Base-by-base conservation (phyloP, 257 asterid species). In the Sherardia arvensis region DNA sequence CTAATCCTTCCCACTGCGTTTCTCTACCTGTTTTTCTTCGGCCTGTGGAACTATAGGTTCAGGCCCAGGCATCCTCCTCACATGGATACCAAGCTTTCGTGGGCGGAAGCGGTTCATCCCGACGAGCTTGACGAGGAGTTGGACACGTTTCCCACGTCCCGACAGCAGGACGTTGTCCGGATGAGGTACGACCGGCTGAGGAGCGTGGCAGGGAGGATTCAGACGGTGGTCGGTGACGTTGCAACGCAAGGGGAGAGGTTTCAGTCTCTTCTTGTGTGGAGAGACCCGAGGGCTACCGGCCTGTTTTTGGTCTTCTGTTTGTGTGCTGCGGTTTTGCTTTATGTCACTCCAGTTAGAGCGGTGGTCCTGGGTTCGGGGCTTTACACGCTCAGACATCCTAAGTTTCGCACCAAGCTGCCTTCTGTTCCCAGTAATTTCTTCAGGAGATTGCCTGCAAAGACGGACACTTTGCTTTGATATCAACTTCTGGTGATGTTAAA, bases 81-180 rank as follows among this genome's bases (percentile, higher is more conserved):
- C 38, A 85, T 85, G 95, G 96, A 87, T 71, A 69, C 88, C 5
- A 78, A 67, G 67, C 83, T 88, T 18, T 88, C 94, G 0, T 83
- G 89, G 81, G 89, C 94, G 1, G 91, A 88, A 58, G 78, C 78
- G 12, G 89, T 73, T 65, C 69, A 70, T 32, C 86, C 89, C 11
- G 94, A 88, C 30, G 94, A 88, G 67, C 81, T 88, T 20, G 95
- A 85, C 30, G 95, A 87, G 66, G 96, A 87, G 67, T 80, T 87
- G 7, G 94, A 87, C 78, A 81, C 88, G 8, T 85, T 85, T 26
- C 96, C 96, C 1, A 83, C 83, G 0, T 73, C 89, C 0, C 76
- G 71, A 32, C 69, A 63, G 14, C 71, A 71, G 0, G 94, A 87
- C 3, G 53, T 75, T 0, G 84, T 80, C 2, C 65, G 83, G 21